Evolutionary conservation across 192 early-diverging fungal species (phyloP), one percentile per base, ranked within the genome.

Genomic region (Gigaspora rosea): DNA sequence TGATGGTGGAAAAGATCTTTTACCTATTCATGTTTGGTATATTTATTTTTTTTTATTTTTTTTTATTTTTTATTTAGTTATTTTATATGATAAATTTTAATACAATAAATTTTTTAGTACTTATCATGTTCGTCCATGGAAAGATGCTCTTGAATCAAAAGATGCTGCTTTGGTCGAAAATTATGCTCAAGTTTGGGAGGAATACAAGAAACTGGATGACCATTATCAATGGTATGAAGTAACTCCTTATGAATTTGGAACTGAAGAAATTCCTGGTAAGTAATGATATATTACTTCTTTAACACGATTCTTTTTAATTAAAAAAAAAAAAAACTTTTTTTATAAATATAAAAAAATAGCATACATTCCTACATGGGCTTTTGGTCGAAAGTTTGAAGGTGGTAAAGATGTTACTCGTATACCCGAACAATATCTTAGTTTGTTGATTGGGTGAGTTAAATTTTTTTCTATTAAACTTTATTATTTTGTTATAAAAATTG

Each of bases 221-320:
- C 81, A 81, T 77, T 91, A 86, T 74, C 91, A 93, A 63, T 95
- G 94, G 94, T 94, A 94, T 79, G 94, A 95, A 71, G 85, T 94
- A 62, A 91, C 86, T 7, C 93, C 94, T 1, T 94, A 88, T 72
- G 92, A 95, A 69, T 80, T 94, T 61, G 94, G 94, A 62, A 90
- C 89, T 78, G 90, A 91, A 41, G 94, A 95, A 72, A 82, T 90
- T 5, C 81, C 77, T 57, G 88, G 88, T 90, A 79, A 78, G 80
- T 68, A 8, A 4, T 27, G 3, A 50, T 61, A 46, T 35, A n/a
- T 18, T 10, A 62, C 20, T 15, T 4, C 3, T 58, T 47, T 16
- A 58, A 62, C 2, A 49, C 48, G 22, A 57, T 10, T 4, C 41
- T 65, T 54, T 49, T 51, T 64, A 16, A 63, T 63, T 18, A 9